These are phyloP conservation scores for Colletotrichum truncatum DNA, from an alignment of 2,329 filamentous ascomycete genomes.

Conservation along the genomic window DNA sequence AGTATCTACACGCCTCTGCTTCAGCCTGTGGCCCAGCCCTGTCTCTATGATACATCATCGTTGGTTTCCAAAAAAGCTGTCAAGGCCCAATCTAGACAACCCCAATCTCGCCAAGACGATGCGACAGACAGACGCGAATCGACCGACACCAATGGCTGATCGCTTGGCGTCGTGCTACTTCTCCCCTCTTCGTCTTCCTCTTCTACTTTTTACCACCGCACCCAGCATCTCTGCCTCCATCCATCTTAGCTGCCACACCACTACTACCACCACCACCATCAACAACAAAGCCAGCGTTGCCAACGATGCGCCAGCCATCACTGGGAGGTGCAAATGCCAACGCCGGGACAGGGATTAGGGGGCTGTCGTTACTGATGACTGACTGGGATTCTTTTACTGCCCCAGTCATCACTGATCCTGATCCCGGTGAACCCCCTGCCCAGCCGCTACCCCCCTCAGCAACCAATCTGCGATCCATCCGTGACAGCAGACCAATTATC, in stretches of 20 bases:
- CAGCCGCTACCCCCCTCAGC: slow-evolving; percentile 23
- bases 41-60: not conserved
- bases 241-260: slow-evolving; percentile 1
- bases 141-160: not conserved
- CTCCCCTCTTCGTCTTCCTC: no score
- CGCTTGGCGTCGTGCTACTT: not conserved
- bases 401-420: slow-evolving; percentile 3
- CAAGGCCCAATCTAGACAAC: not conserved
- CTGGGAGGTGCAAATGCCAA: not conserved
- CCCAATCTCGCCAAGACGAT: not conserved
- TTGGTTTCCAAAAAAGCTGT: not conserved
- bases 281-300: not conserved
- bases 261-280: not conserved
- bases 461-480: slow-evolving; percentile 35
- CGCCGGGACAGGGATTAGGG: not conserved
- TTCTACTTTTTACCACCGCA: not conserved
- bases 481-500: slow-evolving; percentile 33
- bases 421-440: slow-evolving; percentile 20
- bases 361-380: not conserved
- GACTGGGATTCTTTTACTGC: slow-evolving; percentile 6
- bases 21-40: no score
- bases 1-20: not conserved
- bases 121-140: not conserved
- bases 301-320: not conserved
- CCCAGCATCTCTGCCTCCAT: not conserved